These are phyloP conservation scores for Pseudoscleropodium purum DNA, from an alignment of 225 moss, liverwort and hornwort genomes.

Conservation along the genomic window DNA sequence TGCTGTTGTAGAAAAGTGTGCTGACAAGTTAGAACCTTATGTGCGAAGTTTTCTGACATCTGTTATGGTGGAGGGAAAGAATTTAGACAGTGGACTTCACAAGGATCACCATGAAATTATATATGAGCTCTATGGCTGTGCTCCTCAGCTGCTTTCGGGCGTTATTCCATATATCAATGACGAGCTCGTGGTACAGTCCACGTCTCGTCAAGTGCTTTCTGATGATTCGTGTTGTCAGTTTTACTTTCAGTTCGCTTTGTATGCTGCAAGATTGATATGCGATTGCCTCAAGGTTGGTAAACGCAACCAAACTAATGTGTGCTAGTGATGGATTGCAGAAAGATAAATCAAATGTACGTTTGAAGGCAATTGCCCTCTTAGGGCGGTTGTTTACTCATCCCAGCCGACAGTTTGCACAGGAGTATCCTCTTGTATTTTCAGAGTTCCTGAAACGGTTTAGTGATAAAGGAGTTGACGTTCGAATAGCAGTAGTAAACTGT, in stretches of 20 bases:
- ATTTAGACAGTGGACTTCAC: slow-evolving; percentile 61
- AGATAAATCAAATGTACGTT: slow-evolving; percentile 59
- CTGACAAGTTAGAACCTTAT: slow-evolving; percentile 81
- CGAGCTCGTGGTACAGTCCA: slow-evolving; percentile 61
- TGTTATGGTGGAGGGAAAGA: slow-evolving; percentile 80
- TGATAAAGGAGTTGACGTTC: slow-evolving; percentile 60
- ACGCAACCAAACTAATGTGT: background rate
- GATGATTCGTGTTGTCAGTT: background rate
- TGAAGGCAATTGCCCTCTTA: slow-evolving; percentile 71
- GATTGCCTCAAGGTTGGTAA: background rate
- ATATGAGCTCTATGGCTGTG: slow-evolving; percentile 79
- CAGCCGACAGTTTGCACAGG: slow-evolving; percentile 70
- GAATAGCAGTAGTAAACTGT: slow-evolving; percentile 64
- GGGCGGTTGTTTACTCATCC: slow-evolving; percentile 71
- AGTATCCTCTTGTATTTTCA: slow-evolving; percentile 69
- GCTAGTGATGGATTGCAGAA: slow-evolving; percentile 45
- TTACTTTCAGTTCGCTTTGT: background rate
- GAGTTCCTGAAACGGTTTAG: slow-evolving; percentile 78
- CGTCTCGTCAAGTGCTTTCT: background rate
- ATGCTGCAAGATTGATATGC: background rate
- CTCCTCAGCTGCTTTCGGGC: slow-evolving; percentile 72
- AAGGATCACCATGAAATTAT: slow-evolving; percentile 75
- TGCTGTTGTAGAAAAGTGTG: slow-evolving; percentile 76
- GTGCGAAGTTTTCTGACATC: slow-evolving; percentile 81
- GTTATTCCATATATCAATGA: slow-evolving; percentile 78